Evolutionary conservation across 495 filamentous ascomycete genomes (phyloP), one percentile per base, ranked within the genome.

Genomic region (Tirmania nivea): DNA sequence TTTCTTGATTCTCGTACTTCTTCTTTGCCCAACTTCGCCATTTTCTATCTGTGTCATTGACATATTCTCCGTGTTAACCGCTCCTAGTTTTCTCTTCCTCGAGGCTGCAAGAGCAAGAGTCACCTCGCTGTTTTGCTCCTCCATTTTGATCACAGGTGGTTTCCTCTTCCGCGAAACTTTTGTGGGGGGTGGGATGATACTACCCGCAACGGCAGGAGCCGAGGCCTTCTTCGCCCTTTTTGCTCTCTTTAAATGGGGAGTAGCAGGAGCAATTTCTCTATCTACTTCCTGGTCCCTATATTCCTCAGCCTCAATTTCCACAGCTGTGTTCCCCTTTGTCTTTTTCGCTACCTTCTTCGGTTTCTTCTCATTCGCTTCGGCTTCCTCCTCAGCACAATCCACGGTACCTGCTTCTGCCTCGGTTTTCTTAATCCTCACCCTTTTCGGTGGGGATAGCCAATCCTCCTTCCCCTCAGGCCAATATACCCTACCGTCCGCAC

Each of bases 391-490:
- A 8, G 14, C 9, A 19, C n/a, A 10, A 12, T 47, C 20, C 21
- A 12, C 17, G 14, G 57, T 60, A 10, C 54, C 61, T 34, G 58
- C 56, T 10, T 61, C 56, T 11, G 35, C 52, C 14, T 53, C 54
- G 50, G 71, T 67, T 56, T 78, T 86, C 52, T 76, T 75, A 57
- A 78, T 82, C 0, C 79, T 67, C 36, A 79, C 70, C 54, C 79
- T 75, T 68, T 90, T 94, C 56, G 68, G 73, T 0, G 86, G 87
- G 53, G 82, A 74, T 47, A 94, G 69, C 88, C 87, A 95, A 52
- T 89, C 83, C 64, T 95, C 90, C 73, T 81, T 83, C 1, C 83
- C 84, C 0, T 75, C 72, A 0, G 86, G 88, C 89, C 90, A 95
- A 64, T 94, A 95, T 1, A 95, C 90, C 39, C 87, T 71, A 51